Base-by-base conservation (phyloP, 2,329 filamentous ascomycete species). In the Lecanicillium sp. region DNA sequence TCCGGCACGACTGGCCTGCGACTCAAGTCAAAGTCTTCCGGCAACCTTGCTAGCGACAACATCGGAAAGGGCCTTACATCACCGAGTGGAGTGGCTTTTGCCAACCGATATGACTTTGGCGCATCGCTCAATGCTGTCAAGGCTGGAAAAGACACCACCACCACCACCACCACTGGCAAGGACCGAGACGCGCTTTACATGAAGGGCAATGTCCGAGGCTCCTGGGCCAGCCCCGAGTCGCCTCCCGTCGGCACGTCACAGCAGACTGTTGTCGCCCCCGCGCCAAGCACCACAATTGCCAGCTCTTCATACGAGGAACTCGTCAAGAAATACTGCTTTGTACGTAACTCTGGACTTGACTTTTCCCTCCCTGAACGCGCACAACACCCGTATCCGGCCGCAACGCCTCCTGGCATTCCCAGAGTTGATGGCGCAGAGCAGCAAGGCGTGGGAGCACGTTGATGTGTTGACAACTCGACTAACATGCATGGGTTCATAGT, bases 261-360 rank as follows among this genome's bases (percentile, higher is more conserved):
- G n/a, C 42, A 43, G 17, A 35, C 43, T 5, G 44, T 46, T n/a
- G 19, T 42, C 14, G 37, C 30, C 22, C 37, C 47, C 20, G 27
- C 46, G 33, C 53, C 61, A 38, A 54, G 60, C 44, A 64, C 64
- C 41, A 57, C 76, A 62, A 55, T 95, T 48, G 78, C 89, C 44
- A 94, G 88, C 47, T 80, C 86, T 44, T 89, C 90, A 43, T 96
- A 98, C 61, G 86, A 94, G 65, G 92, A 98, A 65, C 76, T 98
- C 48, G 84, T 98, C 62, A 89, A 94, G 71, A 95, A 94, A 71
- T 98, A 95, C 73, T 98, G 92, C 75, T 98, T 96, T 78, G 90
- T 95, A 90, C 80, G 90, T 94, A 74, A 74, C 57, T 63, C 62
- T 48, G 58, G 58, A 52, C 41, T 49, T 51, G 53, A 53, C 48